phyloP scores from a whole-genome alignment of 257 asterid species.

The Jacaranda mimosifolia region DNA sequence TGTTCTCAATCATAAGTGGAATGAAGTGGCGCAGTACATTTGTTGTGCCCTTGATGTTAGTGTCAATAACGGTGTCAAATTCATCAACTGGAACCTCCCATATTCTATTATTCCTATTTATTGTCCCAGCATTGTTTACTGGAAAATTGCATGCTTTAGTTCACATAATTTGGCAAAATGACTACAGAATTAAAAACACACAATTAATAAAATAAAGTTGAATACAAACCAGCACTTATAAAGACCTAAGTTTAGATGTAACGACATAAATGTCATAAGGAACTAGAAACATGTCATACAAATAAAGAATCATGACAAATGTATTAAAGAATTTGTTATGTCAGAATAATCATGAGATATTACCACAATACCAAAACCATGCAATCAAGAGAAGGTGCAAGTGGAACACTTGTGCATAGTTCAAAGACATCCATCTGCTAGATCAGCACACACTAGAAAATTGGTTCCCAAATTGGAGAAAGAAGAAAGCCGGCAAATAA shows the following conservation, averaged over 20 bases:
- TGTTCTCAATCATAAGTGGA: conserved; percentile 84
- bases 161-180: conserved; percentile 16
- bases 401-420: not conserved
- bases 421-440: not conserved
- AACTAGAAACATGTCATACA: conserved; percentile 11
- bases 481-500: not conserved
- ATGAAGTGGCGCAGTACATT: conserved; percentile 88
- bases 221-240: conserved; percentile 21
- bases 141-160: conserved; percentile 34
- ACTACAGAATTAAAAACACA: not conserved
- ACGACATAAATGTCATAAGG: not conserved
- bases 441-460: not conserved
- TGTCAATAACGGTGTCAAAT: conserved; percentile 86
- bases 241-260: conserved; percentile 18
- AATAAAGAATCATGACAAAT: not conserved
- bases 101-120: conserved; percentile 80
- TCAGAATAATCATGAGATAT: conserved; percentile 7
- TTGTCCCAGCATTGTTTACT: conserved; percentile 98
- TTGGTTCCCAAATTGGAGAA: not conserved
- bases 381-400: conserved; percentile 9
- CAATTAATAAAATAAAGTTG: not conserved
- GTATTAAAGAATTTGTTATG: not conserved
- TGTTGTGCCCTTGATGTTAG: conserved; percentile 83
- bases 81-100: conserved; percentile 97
- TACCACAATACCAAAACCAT: conserved; percentile 2